A percentile compares a stretch with the other conserved stretches of the same genome.
Conservation (phyloP, 1,284 basidiomycete species). For the Amylostereum areolatum region DNA sequence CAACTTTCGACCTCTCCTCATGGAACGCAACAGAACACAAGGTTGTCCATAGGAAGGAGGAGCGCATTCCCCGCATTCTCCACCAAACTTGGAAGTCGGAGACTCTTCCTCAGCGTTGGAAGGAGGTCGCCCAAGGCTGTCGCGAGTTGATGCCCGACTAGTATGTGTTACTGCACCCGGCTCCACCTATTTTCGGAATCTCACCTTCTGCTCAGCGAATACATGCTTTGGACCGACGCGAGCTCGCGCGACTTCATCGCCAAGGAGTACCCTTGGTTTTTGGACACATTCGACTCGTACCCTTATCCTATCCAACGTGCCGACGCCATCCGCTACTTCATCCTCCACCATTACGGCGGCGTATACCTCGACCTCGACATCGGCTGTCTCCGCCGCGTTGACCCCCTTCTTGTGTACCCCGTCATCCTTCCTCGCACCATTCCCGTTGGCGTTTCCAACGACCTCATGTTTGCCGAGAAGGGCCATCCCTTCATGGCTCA, state of each 20-base stretch:
- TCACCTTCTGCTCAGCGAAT: slow-evolving; percentile 54
- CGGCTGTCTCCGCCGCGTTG: slow-evolving; percentile 87
- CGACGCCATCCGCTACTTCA: slow-evolving; percentile 96
- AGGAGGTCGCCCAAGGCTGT: slow-evolving; percentile 72
- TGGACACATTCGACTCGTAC: slow-evolving; percentile 91
- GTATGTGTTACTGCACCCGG: slow-evolving; percentile 33
- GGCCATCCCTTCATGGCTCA: slow-evolving; percentile 88
- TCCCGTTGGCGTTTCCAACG: slow-evolving; percentile 95
- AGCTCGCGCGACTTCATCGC: slow-evolving; percentile 87
- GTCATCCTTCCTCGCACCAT: slow-evolving; percentile 93
- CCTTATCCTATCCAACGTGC: slow-evolving; percentile 94
- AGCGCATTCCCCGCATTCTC: slow-evolving; percentile 87
- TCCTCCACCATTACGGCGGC: slow-evolving; percentile 93
- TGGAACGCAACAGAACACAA: slow-evolving; percentile 60
- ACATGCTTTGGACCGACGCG: slow-evolving; percentile 97
- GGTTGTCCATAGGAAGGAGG: slow-evolving; percentile 50
- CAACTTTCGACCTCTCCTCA: slow-evolving; percentile 38
- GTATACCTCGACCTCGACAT: slow-evolving; percentile 97
- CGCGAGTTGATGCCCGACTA: slow-evolving; percentile 92
- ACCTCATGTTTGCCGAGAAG: slow-evolving; percentile 90
- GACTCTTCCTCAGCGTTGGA: slow-evolving; percentile 81
- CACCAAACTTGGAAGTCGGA: slow-evolving; percentile 99
- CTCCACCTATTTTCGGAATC: slow-evolving; percentile 12
- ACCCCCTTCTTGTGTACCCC: slow-evolving; percentile 84
- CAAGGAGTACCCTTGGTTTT: slow-evolving; percentile 85